phyloP scores from a whole-genome alignment of 148 eudicot species.

The Amaranthus hypochondriacus region DNA sequence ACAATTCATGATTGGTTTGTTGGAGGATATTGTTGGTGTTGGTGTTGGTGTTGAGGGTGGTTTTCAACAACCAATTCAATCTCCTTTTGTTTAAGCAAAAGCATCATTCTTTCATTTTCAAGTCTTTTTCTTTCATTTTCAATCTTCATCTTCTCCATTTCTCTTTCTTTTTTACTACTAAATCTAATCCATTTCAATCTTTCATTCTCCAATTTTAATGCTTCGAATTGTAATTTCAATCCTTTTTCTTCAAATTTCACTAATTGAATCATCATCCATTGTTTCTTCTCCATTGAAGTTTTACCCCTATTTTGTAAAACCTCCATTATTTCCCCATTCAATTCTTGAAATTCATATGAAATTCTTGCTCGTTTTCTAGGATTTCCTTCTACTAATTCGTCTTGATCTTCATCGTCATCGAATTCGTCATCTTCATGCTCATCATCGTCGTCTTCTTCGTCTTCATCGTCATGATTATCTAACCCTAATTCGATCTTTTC shows the following conservation, averaged over 20 bases:
- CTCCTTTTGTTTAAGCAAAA: conserved; percentile 62
- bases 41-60: no score
- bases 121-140: conserved; percentile 53
- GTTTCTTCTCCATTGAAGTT: conserved; percentile 52
- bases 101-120: conserved; percentile 73
- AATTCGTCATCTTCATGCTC: conserved; percentile 12
- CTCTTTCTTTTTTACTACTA: conserved; percentile 54
- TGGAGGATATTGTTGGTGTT: no score
- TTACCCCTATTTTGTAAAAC: conserved; percentile 48
- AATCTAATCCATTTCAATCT: conserved; percentile 58
- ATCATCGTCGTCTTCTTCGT: conserved; percentile 28
- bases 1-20: no score
- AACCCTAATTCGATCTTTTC: conserved; percentile 20
- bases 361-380: no score
- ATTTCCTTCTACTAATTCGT: conserved; percentile 13
- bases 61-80: conserved; percentile 32
- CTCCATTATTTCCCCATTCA: conserved; percentile 38
- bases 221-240: conserved; percentile 36
- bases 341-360: conserved; percentile 18
- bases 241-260: conserved; percentile 56
- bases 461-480: conserved; percentile 38
- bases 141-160: conserved; percentile 70
- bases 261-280: conserved; percentile 50
- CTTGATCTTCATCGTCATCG: conserved; percentile 24
- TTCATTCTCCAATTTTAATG: conserved; percentile 62